These are phyloP conservation scores for Arthrinium puccinioides DNA, from an alignment of 2,329 filamentous ascomycete species.

Conservation along the genomic window DNA sequence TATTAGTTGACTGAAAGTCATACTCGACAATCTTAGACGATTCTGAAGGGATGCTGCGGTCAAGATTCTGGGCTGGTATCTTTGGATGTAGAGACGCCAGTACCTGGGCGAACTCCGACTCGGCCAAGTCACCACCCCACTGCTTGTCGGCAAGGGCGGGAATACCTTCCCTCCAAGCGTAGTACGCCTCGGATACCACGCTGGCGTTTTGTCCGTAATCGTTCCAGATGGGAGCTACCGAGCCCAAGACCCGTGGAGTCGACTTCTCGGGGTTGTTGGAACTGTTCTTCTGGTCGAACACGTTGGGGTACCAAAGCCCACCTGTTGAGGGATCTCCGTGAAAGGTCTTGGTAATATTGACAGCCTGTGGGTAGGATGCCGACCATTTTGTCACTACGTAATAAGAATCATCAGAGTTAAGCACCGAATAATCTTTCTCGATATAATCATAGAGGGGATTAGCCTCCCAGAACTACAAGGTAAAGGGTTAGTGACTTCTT, in stretches of 20 bases:
- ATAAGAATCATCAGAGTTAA: conserved; percentile 48
- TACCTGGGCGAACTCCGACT: conserved; percentile 27
- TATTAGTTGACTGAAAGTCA: conserved; percentile 12
- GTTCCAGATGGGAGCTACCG: conserved; percentile 45
- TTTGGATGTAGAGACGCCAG: conserved; percentile 30
- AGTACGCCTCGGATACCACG: conserved; percentile 44
- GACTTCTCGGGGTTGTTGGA: conserved; percentile 36
- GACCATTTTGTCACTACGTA: conserved; percentile 44
- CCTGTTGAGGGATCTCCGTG: conserved; percentile 30
- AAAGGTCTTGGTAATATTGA: conserved; percentile 40
- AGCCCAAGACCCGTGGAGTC: conserved; percentile 35
- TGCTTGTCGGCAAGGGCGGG: conserved; percentile 45
- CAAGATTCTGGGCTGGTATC: conserved; percentile 42
- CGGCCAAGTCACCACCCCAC: conserved; percentile 41
- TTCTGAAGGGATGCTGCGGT: conserved; percentile 30
- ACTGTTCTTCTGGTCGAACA: conserved; percentile 41
- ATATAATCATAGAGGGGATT: conserved; percentile 37
- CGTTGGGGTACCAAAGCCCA: conserved; percentile 37
- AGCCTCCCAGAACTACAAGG: conserved; percentile 43
- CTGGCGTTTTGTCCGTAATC: conserved; percentile 45
- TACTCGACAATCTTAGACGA: conserved; percentile 28
- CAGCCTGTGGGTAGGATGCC: conserved; percentile 34
- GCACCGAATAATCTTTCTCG: conserved; percentile 36
- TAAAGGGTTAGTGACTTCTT: too few relatives aligned
- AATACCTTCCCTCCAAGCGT: conserved; percentile 41